Base-by-base conservation (phyloP, 371 early-diverging fungal species). In the Lichtheimia hyalospora region DNA sequence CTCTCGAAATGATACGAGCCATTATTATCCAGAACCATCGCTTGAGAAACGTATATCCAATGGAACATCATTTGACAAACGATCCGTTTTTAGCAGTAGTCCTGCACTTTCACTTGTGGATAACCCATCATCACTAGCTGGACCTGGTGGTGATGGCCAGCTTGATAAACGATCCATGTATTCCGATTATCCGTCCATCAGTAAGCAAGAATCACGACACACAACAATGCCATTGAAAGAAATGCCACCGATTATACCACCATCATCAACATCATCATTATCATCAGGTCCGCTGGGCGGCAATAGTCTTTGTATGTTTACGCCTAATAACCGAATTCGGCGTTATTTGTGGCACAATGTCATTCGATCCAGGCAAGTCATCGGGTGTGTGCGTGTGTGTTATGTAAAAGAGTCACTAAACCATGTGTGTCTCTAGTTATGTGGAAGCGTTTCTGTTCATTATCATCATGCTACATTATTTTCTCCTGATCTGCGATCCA, bases 401-500 rank as follows among this genome's bases (percentile, higher is more conserved):
- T 46, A n/a, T 46, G n/a, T 5, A 1, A 55, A 39, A 34, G 43
- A 40, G 49, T 49, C 49, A 34, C 14, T 39, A 24, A 23, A 50
- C 15, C 23, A 24, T 40, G 54, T 63, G 39, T 56, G 16, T 46
- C n/a, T 53, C 41, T 39, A 50, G 39, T 44, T 27, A 83, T 48
- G 61, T 73, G 0, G 83, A 84, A 55, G 61, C 69, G 0, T 67
- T 75, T 40, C 64, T 82, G 2, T 64, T 83, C 7, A 62, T 81
- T 2, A 41, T 85, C 10, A 75, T 85, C 52, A 49, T 82, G 16
- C 57, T 78, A 0, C 79, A 85, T 43, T 85, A 83, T 78, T 71
- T 85, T 28, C 56, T 85, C n/a, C 69, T 85, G 42, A 79, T 82
- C 18, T 78, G 74, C 50, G 71, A 71, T 0, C 84, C 85, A 0